Percentiles rank a stretch among this genome's conserved stretches.
These are phyloP conservation scores for Kwoniella heveanensis DNA, from an alignment of 768 basidiomycete species.

Conservation along the genomic window DNA sequence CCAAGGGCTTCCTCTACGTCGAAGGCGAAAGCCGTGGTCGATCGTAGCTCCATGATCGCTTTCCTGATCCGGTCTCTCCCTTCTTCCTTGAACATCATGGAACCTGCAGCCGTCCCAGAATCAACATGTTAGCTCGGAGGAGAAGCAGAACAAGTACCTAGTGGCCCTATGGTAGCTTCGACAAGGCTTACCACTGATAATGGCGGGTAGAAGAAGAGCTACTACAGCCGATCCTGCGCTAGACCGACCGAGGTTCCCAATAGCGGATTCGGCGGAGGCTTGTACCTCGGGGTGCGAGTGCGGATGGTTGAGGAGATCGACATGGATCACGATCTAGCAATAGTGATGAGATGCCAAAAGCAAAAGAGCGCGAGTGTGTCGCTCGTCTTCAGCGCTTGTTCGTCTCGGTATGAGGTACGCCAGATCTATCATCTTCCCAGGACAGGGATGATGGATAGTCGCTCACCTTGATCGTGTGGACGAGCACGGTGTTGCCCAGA, in stretches of 20 bases:
- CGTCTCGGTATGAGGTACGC: too few species aligned
- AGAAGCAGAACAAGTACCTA: not conserved
- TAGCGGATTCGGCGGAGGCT: constrained; percentile 9
- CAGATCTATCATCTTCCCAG: too few species aligned
- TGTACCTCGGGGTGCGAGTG: constrained; percentile 23
- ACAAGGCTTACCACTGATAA: constrained; percentile 15
- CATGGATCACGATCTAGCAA: constrained; percentile 23
- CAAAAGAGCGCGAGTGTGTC: too few species aligned
- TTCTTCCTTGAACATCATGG: constrained; percentile 19
- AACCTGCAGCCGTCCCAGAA: constrained; percentile 12
- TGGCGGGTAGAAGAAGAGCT: constrained; percentile 8
- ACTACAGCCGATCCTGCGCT: not conserved
- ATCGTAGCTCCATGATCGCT: constrained; percentile 8
- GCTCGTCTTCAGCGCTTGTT: too few species aligned
- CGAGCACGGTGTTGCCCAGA: constrained; percentile 12
- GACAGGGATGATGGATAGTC: too few species aligned
- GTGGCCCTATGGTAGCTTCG: too few species aligned
- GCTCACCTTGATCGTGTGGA: constrained; percentile 15
- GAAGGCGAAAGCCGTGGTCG: constrained; percentile 9
- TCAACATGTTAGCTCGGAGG: too few species aligned
- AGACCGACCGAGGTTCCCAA: constrained; percentile 9
- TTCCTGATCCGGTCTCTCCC: constrained; percentile 3
- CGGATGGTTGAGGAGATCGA: constrained; percentile 20
- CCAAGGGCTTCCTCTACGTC: constrained; percentile 14
- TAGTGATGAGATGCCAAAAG: too few species aligned